Evolutionary conservation across 1,139 yeast species (phyloP), one percentile per base, ranked within the genome.

Genomic region (Blastobotrys indianensis): DNA sequence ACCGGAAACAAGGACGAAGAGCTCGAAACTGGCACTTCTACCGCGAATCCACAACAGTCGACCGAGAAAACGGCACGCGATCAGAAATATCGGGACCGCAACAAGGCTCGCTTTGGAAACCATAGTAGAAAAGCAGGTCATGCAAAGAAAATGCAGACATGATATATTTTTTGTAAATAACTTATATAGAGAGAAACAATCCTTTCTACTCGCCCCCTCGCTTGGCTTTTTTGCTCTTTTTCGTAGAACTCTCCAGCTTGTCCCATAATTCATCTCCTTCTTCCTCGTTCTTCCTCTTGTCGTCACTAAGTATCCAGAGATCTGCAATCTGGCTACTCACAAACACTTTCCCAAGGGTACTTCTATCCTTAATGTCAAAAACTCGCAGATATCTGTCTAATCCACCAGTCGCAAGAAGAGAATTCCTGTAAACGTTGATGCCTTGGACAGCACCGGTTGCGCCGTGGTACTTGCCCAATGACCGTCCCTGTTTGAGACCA

Each of bases 381-480:
- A 85, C 85, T 48, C 97, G 74, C 37, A 87, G 72, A 61, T 87
- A 90, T 59, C 96, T 74, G 61, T 90, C 97, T 33, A 88, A 73
- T 0, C 96, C 95, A 37, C 95, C 96, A 23, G 87, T 73, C 2
- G 76, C 73, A 8, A 81, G 48, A 12, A 54, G 47, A 4, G 47
- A 44, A 15, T 41, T 48, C 9, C 41, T 39, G 23, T 48, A 45
- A 11, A 49, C 32, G 32, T 55, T 46, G 36, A 59, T 39, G 12
- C 55, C 55, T 45, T 54, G 57, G 15, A 58, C 60, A 13, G 61
- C 54, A 29, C 65, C 65, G 3, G 61, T 59, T 9, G 62, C 53
- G 6, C 64, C 65, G 9, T 53, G 50, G 45, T 52, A 57, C 45
- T 60, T 60, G 25, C 62, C 63, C 17, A 41, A 38, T 6, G 39